A percentile compares a stretch with the other conserved stretches of the same genome.
phyloP scores from a whole-genome alignment of 164 flowering plant species.

The Tinospora cordifolia region DNA sequence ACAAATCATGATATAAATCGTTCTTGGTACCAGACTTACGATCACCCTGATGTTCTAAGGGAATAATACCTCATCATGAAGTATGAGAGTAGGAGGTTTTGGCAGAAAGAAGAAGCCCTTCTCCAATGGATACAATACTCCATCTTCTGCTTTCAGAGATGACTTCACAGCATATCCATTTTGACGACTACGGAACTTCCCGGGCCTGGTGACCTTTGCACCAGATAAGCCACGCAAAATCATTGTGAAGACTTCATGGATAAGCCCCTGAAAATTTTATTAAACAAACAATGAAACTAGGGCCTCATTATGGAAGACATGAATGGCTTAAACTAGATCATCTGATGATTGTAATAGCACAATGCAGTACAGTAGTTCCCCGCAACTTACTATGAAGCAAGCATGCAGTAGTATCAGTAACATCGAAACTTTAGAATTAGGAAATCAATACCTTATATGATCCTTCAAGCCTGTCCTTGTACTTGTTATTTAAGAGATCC shows the following conservation, averaged over 20 bases:
- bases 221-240: slow-evolving; percentile 90
- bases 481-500: slow-evolving; percentile 66
- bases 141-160: slow-evolving; percentile 98
- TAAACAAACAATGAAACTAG: slow-evolving; percentile 9
- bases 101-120: slow-evolving; percentile 96
- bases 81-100: slow-evolving; percentile 97
- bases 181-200: slow-evolving; percentile 89
- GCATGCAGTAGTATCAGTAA: background rate
- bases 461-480: slow-evolving; percentile 74
- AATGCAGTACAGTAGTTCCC: background rate
- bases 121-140: slow-evolving; percentile 88
- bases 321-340: background rate
- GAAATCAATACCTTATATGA: slow-evolving; percentile 60
- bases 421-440: background rate
- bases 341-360: background rate
- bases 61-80: slow-evolving; percentile 75
- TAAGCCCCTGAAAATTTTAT: slow-evolving; percentile 57
- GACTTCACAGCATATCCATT: slow-evolving; percentile 98
- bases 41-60: background rate
- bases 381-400: background rate
- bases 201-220: slow-evolving; percentile 87
- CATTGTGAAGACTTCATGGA: slow-evolving; percentile 82
- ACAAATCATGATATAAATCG: background rate
- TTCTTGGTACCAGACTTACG: background rate
- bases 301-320: background rate